Evolutionary conservation across 495 filamentous ascomycete genomes (phyloP).

Genomic region (Aspergillus homomorphus): DNA sequence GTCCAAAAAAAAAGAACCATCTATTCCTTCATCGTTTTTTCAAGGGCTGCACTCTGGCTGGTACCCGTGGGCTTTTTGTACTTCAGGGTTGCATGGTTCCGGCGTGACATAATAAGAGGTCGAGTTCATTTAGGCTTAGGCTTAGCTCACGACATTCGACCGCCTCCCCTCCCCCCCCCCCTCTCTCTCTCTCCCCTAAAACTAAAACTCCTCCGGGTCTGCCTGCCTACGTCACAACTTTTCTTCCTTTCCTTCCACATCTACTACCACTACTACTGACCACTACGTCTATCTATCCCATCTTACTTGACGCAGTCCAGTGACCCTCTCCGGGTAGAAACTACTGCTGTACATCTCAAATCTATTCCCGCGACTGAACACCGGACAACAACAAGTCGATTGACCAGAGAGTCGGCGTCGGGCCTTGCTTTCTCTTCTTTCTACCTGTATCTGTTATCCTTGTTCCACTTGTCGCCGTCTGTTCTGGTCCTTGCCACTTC

Average conservation of each 20-base stretch:
- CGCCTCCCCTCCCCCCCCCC: constrained; percentile 24
- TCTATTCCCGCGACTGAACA: constrained; percentile 3
- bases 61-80: constrained; percentile 25
- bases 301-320: constrained; percentile 5
- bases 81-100: constrained; percentile 25
- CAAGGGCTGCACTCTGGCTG: constrained; percentile 20
- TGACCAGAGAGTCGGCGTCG: constrained; percentile 3
- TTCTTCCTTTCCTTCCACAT: constrained; percentile 19
- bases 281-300: neutral
- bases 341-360: neutral
- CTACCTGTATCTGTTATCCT: constrained; percentile 12
- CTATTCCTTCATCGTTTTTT: neutral
- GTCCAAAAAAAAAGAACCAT: neutral
- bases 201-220: constrained; percentile 15
- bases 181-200: constrained; percentile 26
- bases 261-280: constrained; percentile 4
- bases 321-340: neutral
- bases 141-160: constrained; percentile 25
- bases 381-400: constrained; percentile 9
- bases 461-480: constrained; percentile 1
- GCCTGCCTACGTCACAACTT: constrained; percentile 39
- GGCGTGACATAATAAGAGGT: constrained; percentile 17
- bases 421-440: constrained; percentile 3
- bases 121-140: constrained; percentile 16
- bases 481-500: constrained; percentile 16